Evolutionary conservation across 192 early-diverging fungal species (phyloP).

Genomic region (Powellomyces hirtus): DNA sequence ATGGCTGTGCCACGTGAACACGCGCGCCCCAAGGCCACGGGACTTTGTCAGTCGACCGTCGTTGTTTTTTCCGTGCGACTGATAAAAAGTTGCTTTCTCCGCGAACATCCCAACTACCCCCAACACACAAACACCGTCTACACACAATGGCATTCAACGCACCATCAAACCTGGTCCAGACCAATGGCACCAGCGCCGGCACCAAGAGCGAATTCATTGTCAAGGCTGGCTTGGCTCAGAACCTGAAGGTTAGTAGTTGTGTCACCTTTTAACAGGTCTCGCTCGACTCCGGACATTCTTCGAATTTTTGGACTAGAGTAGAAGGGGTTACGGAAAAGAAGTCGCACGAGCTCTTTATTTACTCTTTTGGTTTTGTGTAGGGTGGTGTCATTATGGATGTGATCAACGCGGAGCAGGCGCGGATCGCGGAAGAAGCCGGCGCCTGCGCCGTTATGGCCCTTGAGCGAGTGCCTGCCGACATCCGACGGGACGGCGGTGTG

Average conservation of each 20-base stretch:
- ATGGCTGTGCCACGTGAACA: too few species aligned
- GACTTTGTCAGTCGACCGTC: too few species aligned
- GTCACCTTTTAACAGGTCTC: neutral
- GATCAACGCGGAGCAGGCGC: slow-evolving; percentile 93
- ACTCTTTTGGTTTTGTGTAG: slow-evolving; percentile 40
- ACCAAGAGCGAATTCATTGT: slow-evolving; percentile 62
- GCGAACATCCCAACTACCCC: neutral
- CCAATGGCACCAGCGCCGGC: slow-evolving; percentile 30
- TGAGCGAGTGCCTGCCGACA: slow-evolving; percentile 98
- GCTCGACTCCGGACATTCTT: too few species aligned
- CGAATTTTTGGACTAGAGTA: too few species aligned
- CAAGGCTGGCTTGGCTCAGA: slow-evolving; percentile 96
- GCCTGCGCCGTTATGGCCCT: slow-evolving; percentile 97
- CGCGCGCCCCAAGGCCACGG: too few species aligned
- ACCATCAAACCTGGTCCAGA: slow-evolving; percentile 56
- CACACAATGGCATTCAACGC: slow-evolving; percentile 49
- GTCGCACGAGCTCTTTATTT: neutral
- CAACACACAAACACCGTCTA: neutral
- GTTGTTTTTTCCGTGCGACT: too few species aligned
- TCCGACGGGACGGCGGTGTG: slow-evolving; percentile 93
- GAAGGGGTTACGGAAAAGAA: too few species aligned
- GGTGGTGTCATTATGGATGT: slow-evolving; percentile 99
- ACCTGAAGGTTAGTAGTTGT: slow-evolving; percentile 75
- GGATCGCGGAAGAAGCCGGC: slow-evolving; percentile 96
- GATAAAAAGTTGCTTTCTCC: too few species aligned